Percentiles rank a stretch among this genome's conserved stretches.
phyloP scores from a whole-genome alignment of 1,139 yeast species.

The Lizanozyma gosingica region DNA sequence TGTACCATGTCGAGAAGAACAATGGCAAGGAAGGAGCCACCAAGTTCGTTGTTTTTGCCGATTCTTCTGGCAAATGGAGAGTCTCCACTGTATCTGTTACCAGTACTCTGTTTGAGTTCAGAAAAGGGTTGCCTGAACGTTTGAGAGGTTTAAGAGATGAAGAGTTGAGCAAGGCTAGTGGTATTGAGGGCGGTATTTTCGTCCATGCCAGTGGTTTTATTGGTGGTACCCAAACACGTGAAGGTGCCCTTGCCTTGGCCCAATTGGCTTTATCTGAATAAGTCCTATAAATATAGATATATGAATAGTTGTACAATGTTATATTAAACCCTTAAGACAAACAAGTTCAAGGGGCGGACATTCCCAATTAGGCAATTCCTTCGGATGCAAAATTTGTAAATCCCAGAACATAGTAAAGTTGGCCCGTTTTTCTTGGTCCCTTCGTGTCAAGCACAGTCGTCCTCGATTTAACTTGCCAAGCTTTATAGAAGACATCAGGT shows the following conservation, averaged over 20 bases:
- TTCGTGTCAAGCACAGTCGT: too few relatives aligned
- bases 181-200: slow-evolving; percentile 79
- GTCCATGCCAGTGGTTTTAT: slow-evolving; percentile 97
- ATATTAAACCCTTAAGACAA: too few relatives aligned
- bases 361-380: too few relatives aligned
- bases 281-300: too few relatives aligned
- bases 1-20: slow-evolving; percentile 66
- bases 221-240: slow-evolving; percentile 83
- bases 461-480: too few relatives aligned
- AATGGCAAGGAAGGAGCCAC: slow-evolving; percentile 44
- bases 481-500: too few relatives aligned
- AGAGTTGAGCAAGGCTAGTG: slow-evolving; percentile 59
- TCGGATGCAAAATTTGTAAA: too few relatives aligned
- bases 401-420: too few relatives aligned
- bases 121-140: slow-evolving; percentile 79
- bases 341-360: too few relatives aligned
- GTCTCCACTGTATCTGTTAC: slow-evolving; percentile 81
- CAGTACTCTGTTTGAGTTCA: slow-evolving; percentile 69
- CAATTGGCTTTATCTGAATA: slow-evolving; percentile 14
- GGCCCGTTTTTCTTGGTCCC: too few relatives aligned
- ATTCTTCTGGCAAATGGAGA: slow-evolving; percentile 71
- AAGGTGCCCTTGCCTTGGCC: slow-evolving; percentile 76
- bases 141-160: slow-evolving; percentile 96
- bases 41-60: slow-evolving; percentile 74
- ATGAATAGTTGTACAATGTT: too few relatives aligned